Conservation (phyloP, 306 rosid genomes). For the Sindora glabra region DNA sequence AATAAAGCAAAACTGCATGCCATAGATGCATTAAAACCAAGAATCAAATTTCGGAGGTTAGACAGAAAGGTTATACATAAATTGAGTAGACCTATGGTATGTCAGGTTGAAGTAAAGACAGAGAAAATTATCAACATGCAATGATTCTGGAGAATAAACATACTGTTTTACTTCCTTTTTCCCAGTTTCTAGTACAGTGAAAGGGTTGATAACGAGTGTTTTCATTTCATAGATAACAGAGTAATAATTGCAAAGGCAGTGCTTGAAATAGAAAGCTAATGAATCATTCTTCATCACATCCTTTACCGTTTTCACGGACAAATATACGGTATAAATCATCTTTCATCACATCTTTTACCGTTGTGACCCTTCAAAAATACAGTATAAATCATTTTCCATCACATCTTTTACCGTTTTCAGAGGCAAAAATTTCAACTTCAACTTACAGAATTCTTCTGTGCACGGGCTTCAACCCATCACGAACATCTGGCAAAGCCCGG, state of each 20-base stretch:
- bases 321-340: too few species aligned
- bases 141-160: too few species aligned
- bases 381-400: neutral
- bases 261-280: too few species aligned
- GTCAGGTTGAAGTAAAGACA: neutral
- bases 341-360: too few species aligned
- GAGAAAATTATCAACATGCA: neutral
- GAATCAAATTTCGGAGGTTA: neutral
- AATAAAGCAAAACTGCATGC: neutral
- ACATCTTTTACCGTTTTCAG: neutral
- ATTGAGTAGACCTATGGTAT: neutral
- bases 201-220: too few species aligned
- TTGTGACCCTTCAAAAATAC: too few species aligned
- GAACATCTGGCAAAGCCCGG: slow-evolving; percentile 92
- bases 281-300: too few species aligned
- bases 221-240: too few species aligned
- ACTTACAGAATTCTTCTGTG: slow-evolving; percentile 92
- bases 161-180: neutral
- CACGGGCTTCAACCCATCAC: slow-evolving; percentile 94
- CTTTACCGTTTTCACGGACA: too few species aligned
- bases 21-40: neutral
- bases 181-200: too few species aligned
- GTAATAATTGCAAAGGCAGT: too few species aligned
- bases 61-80: neutral
- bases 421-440: neutral